phyloP scores from a whole-genome alignment of 2,329 filamentous ascomycete species.

The Epicoccum nigrum region DNA sequence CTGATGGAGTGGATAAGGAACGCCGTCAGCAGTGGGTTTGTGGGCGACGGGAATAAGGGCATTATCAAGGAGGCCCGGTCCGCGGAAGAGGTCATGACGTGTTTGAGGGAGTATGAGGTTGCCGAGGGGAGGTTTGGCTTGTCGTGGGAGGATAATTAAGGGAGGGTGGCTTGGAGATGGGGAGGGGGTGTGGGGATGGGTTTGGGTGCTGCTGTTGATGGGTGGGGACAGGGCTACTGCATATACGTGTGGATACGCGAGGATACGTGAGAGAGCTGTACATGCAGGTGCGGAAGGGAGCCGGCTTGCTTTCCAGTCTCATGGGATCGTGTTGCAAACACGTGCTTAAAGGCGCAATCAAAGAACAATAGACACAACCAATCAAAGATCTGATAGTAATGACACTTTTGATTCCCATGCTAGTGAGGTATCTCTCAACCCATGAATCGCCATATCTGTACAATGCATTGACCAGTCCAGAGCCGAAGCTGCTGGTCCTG shows the following conservation, averaged over 20 bases:
- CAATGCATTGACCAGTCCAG: not conserved
- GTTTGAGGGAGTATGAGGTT: slow-evolving; percentile 75
- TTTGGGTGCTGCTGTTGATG: not conserved
- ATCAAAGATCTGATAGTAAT: too few relatives aligned
- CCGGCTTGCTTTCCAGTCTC: too few relatives aligned
- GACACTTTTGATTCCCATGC: too few relatives aligned
- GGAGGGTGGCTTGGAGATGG: too few relatives aligned
- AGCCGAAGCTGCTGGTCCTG: not conserved
- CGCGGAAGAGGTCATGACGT: slow-evolving; percentile 73
- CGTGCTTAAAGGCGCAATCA: too few relatives aligned
- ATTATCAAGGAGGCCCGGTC: slow-evolving; percentile 80
- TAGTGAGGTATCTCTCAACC: too few relatives aligned
- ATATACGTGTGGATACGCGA: too few relatives aligned
- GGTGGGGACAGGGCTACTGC: not conserved
- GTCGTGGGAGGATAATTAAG: slow-evolving; percentile 71
- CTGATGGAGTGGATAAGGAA: slow-evolving; percentile 80
- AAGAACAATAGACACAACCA: not conserved
- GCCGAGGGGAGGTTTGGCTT: slow-evolving; percentile 78
- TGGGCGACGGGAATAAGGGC: slow-evolving; percentile 69
- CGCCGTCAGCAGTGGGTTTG: slow-evolving; percentile 77
- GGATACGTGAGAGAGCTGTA: too few relatives aligned
- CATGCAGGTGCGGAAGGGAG: too few relatives aligned
- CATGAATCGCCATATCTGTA: not conserved
- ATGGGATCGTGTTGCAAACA: too few relatives aligned
- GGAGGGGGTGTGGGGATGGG: not conserved